These are phyloP conservation scores for Jatropha podagrica DNA, from an alignment of 441 rosid genomes.

Conservation along the genomic window DNA sequence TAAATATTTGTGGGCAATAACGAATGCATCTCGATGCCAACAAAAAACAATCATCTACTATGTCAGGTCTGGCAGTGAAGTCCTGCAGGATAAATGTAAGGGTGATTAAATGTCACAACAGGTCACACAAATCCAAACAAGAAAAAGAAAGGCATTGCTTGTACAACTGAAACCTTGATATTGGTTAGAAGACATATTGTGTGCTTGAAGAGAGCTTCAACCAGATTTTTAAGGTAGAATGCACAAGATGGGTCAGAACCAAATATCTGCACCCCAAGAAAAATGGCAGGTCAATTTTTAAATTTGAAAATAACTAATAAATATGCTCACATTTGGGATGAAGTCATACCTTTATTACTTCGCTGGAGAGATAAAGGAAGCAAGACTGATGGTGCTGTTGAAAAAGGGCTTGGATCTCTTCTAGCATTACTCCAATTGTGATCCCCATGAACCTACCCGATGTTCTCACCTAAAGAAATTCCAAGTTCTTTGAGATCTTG, in stretches of 20 bases:
- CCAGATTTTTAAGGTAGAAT: conserved; percentile 75
- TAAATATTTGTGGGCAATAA: conserved; percentile 85
- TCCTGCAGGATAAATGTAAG: conserved; percentile 57
- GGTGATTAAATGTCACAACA: conserved; percentile 21
- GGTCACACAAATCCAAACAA: conserved; percentile 4
- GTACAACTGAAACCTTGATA: conserved; percentile 57
- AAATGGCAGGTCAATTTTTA: conserved; percentile 20
- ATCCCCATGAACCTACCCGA: conserved; percentile 93
- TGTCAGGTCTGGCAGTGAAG: conserved; percentile 89
- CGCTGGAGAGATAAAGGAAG: conserved; percentile 94
- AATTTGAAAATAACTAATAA: not conserved
- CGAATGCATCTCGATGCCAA: conserved; percentile 98
- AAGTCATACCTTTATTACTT: conserved; percentile 74
- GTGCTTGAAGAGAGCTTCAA: conserved; percentile 82
- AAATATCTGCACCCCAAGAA: conserved; percentile 67
- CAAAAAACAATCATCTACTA: conserved; percentile 95
- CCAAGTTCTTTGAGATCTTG: conserved; percentile 14
- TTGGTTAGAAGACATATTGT: conserved; percentile 84
- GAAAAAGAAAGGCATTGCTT: conserved; percentile 13
- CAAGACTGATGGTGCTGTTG: conserved; percentile 97
- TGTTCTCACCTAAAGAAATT: conserved; percentile 76
- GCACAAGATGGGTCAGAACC: conserved; percentile 97
- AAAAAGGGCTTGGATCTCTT: conserved; percentile 88
- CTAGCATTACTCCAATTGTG: conserved; percentile 93
- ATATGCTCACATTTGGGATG: conserved; percentile 11